Evolutionary conservation across 1,284 basidiomycete genomes (phyloP), one percentile per base, ranked within the genome.

Genomic region (Rhodotorula sp.): DNA sequence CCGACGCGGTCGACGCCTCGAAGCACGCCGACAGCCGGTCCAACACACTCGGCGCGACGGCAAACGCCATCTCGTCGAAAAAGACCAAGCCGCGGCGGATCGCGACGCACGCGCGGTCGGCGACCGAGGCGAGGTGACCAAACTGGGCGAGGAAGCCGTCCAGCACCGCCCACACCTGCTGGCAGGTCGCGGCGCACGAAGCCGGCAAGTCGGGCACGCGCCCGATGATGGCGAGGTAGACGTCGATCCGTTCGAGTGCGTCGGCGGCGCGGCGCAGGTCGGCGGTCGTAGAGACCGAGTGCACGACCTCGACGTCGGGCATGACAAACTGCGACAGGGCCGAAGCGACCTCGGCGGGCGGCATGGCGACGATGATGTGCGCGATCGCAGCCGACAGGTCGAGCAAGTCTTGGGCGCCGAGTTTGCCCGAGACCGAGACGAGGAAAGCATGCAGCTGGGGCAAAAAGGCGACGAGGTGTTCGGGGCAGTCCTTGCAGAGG

Each of bases 361-460:
- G 88, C 92, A 98, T 95, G 1, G 89, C 90, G 45, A 90, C 90
- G 70, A 99, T 95, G 68, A 99, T 92, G 81, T 93, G 89, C 2
- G 92, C 94, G 69, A 99, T 93, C 6, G 94, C 95, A 80, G 97
- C 93, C 78, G 94, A 95, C 23, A 99, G 90, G 80, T 95, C 90
- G 47, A 91, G 86, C 78, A 89, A 87, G 80, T 99, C 97, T 56
- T 94, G 91, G 79, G 94, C 92, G 19, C 85, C 84, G 54, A 99
- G 84, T 79, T 90, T 92, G 50, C 81, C 79, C 60, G 91, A 92
- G 34, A 90, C 87, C 1, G 89, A 87, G 50, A 85, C 86, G 68
- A 97, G 84, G 84, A 99, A 99, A 0, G 88, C 86, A 81, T 97
- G 92, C 3, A 99, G 85, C 69, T 95, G 93, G 0, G 93, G 91